phyloP scores from a whole-genome alignment of 2,329 filamentous ascomycete species.

The Diaporthe sp. region DNA sequence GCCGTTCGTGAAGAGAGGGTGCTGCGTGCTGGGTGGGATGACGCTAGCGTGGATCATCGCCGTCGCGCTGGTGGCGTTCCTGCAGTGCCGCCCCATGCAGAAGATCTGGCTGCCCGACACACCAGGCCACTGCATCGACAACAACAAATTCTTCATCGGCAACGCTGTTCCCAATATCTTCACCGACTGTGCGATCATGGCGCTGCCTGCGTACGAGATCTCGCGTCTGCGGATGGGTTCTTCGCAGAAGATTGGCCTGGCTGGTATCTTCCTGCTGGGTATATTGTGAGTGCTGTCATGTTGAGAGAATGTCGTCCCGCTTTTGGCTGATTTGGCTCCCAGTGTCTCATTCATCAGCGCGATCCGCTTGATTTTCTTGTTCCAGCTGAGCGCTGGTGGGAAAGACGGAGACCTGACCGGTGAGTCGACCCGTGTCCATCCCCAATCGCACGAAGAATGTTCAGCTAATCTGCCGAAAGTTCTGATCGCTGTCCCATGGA shows the following conservation, averaged over 20 bases:
- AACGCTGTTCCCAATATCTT: slow-evolving; percentile 27
- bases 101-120: slow-evolving; percentile 24
- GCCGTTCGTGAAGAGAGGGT: slow-evolving; percentile 17
- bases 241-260: slow-evolving; percentile 14
- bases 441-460: too few relatives aligned
- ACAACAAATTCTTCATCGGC: slow-evolving; percentile 30
- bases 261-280: slow-evolving; percentile 13
- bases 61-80: slow-evolving; percentile 8
- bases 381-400: not conserved
- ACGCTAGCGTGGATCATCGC: slow-evolving; percentile 25
- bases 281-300: not conserved
- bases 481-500: slow-evolving; percentile 7
- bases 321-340: not conserved
- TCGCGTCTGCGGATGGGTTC: not conserved
- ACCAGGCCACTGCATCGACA: slow-evolving; percentile 17
- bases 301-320: too few relatives aligned
- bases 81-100: not conserved
- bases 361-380: slow-evolving; percentile 11
- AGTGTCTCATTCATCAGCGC: slow-evolving; percentile 27
- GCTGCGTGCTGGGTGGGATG: slow-evolving; percentile 11
- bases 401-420: slow-evolving; percentile 18
- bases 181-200: slow-evolving; percentile 27
- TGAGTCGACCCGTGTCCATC: not conserved
- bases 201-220: slow-evolving; percentile 29
- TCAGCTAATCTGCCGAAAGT: not conserved